These are phyloP conservation scores for Lunularia cruciata DNA, from an alignment of 225 moss, liverwort and hornwort genomes.

Conservation along the genomic window DNA sequence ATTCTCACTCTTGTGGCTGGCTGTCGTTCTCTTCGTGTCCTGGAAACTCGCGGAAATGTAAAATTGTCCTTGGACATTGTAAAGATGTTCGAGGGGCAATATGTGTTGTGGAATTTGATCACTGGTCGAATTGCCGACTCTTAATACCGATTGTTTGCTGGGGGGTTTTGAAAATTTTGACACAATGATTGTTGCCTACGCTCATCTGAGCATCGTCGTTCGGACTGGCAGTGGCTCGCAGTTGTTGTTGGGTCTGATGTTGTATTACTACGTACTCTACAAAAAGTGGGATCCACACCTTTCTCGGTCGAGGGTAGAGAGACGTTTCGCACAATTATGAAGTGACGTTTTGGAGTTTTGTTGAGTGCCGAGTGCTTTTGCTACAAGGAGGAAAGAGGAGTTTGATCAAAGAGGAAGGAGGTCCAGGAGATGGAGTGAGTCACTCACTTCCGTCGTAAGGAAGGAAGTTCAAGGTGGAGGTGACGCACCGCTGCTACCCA, in stretches of 20 bases:
- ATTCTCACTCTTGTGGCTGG: constrained; percentile 17
- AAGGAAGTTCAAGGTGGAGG: background rate
- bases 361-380: background rate
- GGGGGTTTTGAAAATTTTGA: background rate
- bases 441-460: constrained; percentile 1
- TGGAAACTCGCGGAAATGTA: background rate
- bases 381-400: constrained; percentile 1
- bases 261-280: background rate
- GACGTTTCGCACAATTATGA: constrained; percentile 11
- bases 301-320: background rate
- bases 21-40: constrained; percentile 23
- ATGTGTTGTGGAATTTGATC: background rate
- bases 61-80: background rate
- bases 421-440: background rate
- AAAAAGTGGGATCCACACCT: constrained; percentile 18
- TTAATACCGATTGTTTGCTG: too few relatives aligned
- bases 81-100: background rate
- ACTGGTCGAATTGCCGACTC: too few relatives aligned
- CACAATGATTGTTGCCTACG: background rate
- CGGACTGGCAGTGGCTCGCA: background rate
- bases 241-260: background rate
- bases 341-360: constrained; percentile 34
- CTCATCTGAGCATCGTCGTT: background rate
- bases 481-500: background rate
- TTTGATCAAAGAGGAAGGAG: background rate